Evolutionary conservation across 345 rosid genomes (phyloP).

Genomic region (Excoecaria agallocha): DNA sequence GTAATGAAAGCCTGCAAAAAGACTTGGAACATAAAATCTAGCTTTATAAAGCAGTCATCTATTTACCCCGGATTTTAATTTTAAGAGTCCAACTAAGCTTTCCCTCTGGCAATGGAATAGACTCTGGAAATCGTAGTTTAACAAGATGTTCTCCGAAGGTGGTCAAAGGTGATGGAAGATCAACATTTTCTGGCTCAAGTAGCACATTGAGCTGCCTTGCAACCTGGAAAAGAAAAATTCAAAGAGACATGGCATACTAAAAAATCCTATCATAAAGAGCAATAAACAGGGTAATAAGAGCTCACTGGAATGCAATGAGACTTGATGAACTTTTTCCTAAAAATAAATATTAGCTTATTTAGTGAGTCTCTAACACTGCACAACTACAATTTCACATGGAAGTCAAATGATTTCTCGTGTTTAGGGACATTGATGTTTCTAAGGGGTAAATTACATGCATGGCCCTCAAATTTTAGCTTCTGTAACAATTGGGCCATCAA

Average conservation of each 20-base stretch:
- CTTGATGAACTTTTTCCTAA: too few relatives aligned
- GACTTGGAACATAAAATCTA: not conserved
- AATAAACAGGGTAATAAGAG: not conserved
- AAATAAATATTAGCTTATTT: not conserved
- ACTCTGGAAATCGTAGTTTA: slow-evolving; percentile 71
- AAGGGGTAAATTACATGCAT: not conserved
- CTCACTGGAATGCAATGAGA: not conserved
- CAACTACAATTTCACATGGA: not conserved
- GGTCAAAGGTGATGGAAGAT: slow-evolving; percentile 57
- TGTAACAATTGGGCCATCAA: too few relatives aligned
- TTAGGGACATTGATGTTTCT: not conserved
- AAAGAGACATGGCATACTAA: not conserved
- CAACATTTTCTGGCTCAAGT: slow-evolving; percentile 67
- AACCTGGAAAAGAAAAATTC: slow-evolving; percentile 42
- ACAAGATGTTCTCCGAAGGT: slow-evolving; percentile 75
- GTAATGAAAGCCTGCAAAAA: not conserved
- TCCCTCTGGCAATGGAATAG: slow-evolving; percentile 79
- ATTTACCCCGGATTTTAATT: slow-evolving; percentile 76
- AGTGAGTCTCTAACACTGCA: not conserved
- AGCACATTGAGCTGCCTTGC: slow-evolving; percentile 77
- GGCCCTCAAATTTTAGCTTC: too few relatives aligned
- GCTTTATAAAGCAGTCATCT: not conserved
- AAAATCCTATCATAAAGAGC: not conserved
- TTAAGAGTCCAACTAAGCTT: slow-evolving; percentile 72
- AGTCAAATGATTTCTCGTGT: not conserved